Conservation (phyloP, 1,139 yeast species). For the Magnusiomyces sp. region DNA sequence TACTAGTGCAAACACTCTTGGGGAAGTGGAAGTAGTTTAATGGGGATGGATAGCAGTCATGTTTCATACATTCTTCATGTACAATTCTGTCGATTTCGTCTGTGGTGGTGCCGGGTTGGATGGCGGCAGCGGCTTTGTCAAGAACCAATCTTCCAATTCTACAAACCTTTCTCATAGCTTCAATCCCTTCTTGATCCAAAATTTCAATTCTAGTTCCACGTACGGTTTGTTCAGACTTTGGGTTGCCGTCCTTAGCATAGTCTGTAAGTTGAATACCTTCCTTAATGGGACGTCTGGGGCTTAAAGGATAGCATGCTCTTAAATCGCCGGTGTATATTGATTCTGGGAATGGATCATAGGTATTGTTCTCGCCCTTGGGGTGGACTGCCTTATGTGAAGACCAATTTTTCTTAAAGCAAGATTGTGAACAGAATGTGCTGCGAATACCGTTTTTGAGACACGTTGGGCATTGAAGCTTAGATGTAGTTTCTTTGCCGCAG, state of each 20-base stretch:
- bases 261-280: constrained; percentile 70
- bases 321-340: constrained; percentile 65
- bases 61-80: constrained; percentile 79
- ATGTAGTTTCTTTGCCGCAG: constrained; percentile 75
- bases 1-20: constrained; percentile 84
- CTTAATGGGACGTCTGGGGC: constrained; percentile 64
- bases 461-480: constrained; percentile 80
- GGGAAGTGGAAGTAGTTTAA: constrained; percentile 92
- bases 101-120: constrained; percentile 84
- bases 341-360: constrained; percentile 82
- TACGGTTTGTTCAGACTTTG: constrained; percentile 65
- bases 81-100: constrained; percentile 84
- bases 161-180: constrained; percentile 64
- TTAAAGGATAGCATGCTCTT: constrained; percentile 74
- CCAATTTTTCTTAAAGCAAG: constrained; percentile 78
- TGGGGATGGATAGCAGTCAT: constrained; percentile 93
- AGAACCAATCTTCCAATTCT: constrained; percentile 77
- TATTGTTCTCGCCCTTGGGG: constrained; percentile 32
- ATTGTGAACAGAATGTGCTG: constrained; percentile 71
- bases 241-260: constrained; percentile 74
- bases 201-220: constrained; percentile 59
- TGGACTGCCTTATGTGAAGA: constrained; percentile 45
- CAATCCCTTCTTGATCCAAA: constrained; percentile 56
- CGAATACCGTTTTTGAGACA: constrained; percentile 66
- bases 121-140: constrained; percentile 76